phyloP scores from a whole-genome alignment of 2,329 filamentous ascomycete genomes.

The Neurospora sp. region DNA sequence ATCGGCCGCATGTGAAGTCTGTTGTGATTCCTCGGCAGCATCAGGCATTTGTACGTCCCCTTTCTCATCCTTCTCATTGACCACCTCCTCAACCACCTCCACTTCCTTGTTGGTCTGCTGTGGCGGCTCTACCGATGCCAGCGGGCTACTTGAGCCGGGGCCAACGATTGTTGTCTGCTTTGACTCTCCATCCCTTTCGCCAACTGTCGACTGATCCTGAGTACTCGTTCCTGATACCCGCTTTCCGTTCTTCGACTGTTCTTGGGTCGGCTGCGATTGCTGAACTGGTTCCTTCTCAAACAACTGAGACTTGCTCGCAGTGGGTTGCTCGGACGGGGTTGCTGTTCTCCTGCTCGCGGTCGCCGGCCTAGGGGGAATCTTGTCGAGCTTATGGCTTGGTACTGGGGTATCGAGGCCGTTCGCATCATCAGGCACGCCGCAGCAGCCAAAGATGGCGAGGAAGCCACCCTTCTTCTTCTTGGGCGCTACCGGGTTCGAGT shows the following conservation, averaged over 20 bases:
- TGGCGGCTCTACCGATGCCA: constrained; percentile 33
- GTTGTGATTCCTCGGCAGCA: constrained; percentile 37
- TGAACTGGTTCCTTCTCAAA: constrained; percentile 39
- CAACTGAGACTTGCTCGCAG: constrained; percentile 29
- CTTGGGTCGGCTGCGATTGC: constrained; percentile 23
- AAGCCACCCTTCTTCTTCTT: constrained; percentile 47
- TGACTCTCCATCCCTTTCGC: constrained; percentile 33
- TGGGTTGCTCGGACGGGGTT: constrained; percentile 41
- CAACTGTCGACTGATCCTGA: constrained; percentile 34
- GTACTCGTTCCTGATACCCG: constrained; percentile 35
- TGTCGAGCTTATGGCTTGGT: constrained; percentile 45
- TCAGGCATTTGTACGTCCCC: constrained; percentile 61
- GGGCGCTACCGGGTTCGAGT: constrained; percentile 41
- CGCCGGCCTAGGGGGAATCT: constrained; percentile 42
- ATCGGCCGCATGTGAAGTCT: constrained; percentile 32
- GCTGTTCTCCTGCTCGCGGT: constrained; percentile 44
- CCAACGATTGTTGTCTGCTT: constrained; percentile 33
- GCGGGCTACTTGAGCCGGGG: constrained; percentile 22
- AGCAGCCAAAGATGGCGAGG: constrained; percentile 55
- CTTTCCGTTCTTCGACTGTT: constrained; percentile 29
- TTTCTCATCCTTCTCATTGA: constrained; percentile 35
- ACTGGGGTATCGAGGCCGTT: constrained; percentile 44
- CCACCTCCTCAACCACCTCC: constrained; percentile 16
- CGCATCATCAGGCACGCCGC: constrained; percentile 50
- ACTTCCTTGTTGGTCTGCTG: constrained; percentile 13